Evolutionary conservation across 2,329 filamentous ascomycete genomes (phyloP).

Genomic region (Phaeomoniella chlamydospora): DNA sequence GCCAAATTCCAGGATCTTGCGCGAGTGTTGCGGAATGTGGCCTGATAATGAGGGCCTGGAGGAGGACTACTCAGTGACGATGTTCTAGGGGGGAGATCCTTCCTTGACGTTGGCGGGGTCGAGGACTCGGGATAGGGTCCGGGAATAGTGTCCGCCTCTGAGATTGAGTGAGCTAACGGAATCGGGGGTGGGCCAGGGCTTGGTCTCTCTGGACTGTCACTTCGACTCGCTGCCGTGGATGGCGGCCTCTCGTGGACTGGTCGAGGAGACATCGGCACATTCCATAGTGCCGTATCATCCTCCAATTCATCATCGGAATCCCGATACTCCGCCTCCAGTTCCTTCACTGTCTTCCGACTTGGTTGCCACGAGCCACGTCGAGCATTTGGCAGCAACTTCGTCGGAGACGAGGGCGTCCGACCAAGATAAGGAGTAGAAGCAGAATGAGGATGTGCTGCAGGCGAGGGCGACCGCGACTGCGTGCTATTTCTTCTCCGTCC

Average conservation of each 20-base stretch:
- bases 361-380: conserved; percentile 27
- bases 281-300: conserved; percentile 34
- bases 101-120: conserved; percentile 14
- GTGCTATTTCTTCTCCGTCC: not conserved
- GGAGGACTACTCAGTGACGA: conserved; percentile 6
- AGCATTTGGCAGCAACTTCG: conserved; percentile 5
- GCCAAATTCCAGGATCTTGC: conserved; percentile 46
- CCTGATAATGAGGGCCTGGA: not conserved
- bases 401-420: conserved; percentile 2
- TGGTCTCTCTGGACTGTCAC: conserved; percentile 23
- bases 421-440: not conserved
- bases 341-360: conserved; percentile 29
- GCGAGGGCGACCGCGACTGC: not conserved
- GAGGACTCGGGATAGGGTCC: conserved; percentile 10
- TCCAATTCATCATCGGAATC: conserved; percentile 35
- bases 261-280: conserved; percentile 33
- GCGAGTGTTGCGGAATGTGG: conserved; percentile 17
- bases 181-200: conserved; percentile 18
- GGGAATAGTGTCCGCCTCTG: conserved; percentile 7
- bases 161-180: conserved; percentile 24
- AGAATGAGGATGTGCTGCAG: not conserved
- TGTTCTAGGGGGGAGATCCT: conserved; percentile 4
- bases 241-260: conserved; percentile 20
- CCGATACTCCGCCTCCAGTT: conserved; percentile 34
- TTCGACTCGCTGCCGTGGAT: conserved; percentile 19